These are phyloP conservation scores for Funneliformis mosseae DNA, from an alignment of 192 early-diverging fungal genomes.

Conservation along the genomic window DNA sequence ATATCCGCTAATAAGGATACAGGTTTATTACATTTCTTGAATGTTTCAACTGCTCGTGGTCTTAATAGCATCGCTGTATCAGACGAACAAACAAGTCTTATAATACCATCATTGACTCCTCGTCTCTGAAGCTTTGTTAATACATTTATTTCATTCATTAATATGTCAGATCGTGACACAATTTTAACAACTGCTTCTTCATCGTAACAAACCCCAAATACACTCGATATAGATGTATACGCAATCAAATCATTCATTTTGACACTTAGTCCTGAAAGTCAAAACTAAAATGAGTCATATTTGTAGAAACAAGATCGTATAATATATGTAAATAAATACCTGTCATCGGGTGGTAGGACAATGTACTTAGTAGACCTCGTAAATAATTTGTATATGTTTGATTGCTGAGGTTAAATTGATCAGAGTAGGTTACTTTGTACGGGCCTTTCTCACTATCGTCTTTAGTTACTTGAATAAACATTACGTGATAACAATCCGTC, in stretches of 20 bases:
- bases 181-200: slow-evolving; percentile 8
- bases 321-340: slow-evolving; percentile 3
- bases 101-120: slow-evolving; percentile 1
- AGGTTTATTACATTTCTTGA: slow-evolving; percentile 4
- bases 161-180: background rate
- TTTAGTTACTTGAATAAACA: slow-evolving; percentile 2
- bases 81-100: slow-evolving; percentile 4
- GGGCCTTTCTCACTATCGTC: background rate
- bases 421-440: slow-evolving; percentile 6
- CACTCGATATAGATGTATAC: background rate
- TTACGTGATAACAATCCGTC: slow-evolving; percentile 15
- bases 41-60: slow-evolving; percentile 9
- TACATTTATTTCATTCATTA: background rate
- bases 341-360: slow-evolving; percentile 10
- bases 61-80: slow-evolving; percentile 3
- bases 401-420: background rate
- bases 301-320: background rate
- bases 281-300: background rate
- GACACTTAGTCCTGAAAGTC: slow-evolving; percentile 2
- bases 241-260: slow-evolving; percentile 3
- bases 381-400: background rate
- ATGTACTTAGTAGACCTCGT: slow-evolving; percentile 2
- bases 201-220: background rate
- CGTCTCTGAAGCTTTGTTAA: background rate
- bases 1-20: background rate